A percentile compares a stretch with the other conserved stretches of the same genome.
phyloP scores from a whole-genome alignment of 257 asterid genomes.

The Nicotiana paniculata region DNA sequence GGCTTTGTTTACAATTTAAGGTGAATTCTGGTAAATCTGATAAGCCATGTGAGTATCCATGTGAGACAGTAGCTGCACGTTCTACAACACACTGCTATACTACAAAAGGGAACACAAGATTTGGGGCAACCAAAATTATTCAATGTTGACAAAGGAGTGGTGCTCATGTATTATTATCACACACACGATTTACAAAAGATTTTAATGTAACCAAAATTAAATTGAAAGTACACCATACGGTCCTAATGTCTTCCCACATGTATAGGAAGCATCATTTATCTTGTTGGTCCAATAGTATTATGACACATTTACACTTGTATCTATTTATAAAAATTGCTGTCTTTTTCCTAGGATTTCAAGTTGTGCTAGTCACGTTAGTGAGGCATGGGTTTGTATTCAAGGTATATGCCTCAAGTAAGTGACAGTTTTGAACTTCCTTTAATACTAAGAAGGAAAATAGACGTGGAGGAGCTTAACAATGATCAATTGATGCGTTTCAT shows the following conservation, averaged over 20 bases:
- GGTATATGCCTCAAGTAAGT: neutral
- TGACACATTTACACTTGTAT: neutral
- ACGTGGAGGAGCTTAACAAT: neutral
- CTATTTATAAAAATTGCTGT: neutral
- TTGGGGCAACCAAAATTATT: neutral
- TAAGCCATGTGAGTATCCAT: neutral
- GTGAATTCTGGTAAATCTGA: neutral
- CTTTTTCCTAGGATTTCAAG: neutral
- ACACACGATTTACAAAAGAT: conserved; percentile 3
- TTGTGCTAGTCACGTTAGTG: conserved; percentile 25
- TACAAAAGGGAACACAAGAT: neutral
- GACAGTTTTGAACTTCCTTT: neutral
- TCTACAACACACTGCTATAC: neutral
- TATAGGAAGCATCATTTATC: neutral
- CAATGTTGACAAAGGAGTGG: conserved; percentile 20
- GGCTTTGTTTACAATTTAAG: too few relatives aligned
- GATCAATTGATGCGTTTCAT: neutral
- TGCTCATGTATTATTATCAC: conserved; percentile 10
- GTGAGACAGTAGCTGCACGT: neutral
- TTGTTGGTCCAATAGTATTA: conserved; percentile 15
- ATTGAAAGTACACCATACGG: conserved; percentile 10
- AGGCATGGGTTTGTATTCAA: conserved; percentile 9
- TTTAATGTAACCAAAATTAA: neutral
- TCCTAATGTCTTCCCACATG: conserved; percentile 15
- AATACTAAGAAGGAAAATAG: neutral